A percentile compares a stretch with the other conserved stretches of the same genome.
Evolutionary conservation across 495 filamentous ascomycete genomes (phyloP).

Genomic region (Neurospora sublineolata): DNA sequence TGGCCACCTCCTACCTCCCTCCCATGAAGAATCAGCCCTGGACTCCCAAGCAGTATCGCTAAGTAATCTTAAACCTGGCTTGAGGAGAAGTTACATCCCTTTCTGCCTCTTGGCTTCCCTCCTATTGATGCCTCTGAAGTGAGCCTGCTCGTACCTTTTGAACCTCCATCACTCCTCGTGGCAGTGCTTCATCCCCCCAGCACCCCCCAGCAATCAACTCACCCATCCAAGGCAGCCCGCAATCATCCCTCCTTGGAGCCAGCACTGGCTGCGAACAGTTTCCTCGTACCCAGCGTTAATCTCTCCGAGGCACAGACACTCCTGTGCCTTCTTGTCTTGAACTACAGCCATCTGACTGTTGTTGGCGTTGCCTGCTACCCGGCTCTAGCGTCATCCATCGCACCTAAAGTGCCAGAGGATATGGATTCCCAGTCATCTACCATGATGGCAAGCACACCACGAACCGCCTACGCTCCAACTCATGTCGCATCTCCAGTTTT

Average conservation of each 20-base stretch:
- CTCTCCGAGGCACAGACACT: neutral
- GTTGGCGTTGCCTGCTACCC: neutral
- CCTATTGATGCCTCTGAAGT: neutral
- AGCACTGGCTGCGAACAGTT: neutral
- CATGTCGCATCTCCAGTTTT: neutral
- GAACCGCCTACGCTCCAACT: slow-evolving; percentile 39
- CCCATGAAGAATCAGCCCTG: too few relatives aligned
- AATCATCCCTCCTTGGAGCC: neutral
- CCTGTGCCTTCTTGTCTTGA: neutral
- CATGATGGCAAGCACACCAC: slow-evolving; percentile 40
- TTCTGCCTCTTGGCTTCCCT: neutral
- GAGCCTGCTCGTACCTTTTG: neutral
- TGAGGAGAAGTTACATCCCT: neutral
- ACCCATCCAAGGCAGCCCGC: neutral
- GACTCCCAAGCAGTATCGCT: neutral
- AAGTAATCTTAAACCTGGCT: neutral
- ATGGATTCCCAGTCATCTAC: slow-evolving; percentile 40
- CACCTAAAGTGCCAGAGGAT: neutral
- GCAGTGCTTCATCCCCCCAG: neutral
- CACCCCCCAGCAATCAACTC: neutral
- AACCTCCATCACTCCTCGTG: neutral
- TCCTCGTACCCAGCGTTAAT: neutral
- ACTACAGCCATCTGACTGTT: neutral
- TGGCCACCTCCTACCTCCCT: neutral
- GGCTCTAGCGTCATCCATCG: neutral